Conservation (phyloP, 2,329 filamentous ascomycete species). For the Verticillium longisporum region DNA sequence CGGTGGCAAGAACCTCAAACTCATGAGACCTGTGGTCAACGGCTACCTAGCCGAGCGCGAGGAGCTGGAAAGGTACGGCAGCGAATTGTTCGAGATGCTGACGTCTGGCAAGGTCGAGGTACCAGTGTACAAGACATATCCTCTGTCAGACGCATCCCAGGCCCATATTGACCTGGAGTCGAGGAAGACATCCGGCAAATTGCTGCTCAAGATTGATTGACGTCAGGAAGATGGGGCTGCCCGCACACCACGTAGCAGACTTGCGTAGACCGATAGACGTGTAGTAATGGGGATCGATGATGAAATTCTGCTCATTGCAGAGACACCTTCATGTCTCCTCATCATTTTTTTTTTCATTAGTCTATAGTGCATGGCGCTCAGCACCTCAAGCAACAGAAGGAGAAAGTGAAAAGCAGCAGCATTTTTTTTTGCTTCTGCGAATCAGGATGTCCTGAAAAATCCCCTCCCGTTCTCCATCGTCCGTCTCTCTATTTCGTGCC, state of each 20-base stretch:
- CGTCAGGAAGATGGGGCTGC: background rate
- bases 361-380: background rate
- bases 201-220: slow-evolving; percentile 60
- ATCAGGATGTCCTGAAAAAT: too few species aligned
- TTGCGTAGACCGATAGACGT: background rate
- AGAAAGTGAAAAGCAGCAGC: too few species aligned
- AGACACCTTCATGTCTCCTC: background rate
- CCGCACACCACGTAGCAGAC: background rate
- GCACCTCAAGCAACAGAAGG: background rate
- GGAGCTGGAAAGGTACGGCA: slow-evolving; percentile 63
- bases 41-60: slow-evolving; percentile 63
- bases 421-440: background rate
- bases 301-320: too few species aligned
- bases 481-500: background rate
- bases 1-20: slow-evolving; percentile 66
- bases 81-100: slow-evolving; percentile 69
- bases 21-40: slow-evolving; percentile 69
- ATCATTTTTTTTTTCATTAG: background rate
- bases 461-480: background rate
- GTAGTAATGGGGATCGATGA: background rate
- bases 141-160: slow-evolving; percentile 61
- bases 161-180: slow-evolving; percentile 77
- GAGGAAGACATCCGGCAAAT: slow-evolving; percentile 76
- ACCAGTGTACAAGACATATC: slow-evolving; percentile 70
- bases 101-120: slow-evolving; percentile 63